These are phyloP conservation scores for Claviceps maximensis DNA, from an alignment of 2,329 filamentous ascomycete genomes.

Conservation along the genomic window DNA sequence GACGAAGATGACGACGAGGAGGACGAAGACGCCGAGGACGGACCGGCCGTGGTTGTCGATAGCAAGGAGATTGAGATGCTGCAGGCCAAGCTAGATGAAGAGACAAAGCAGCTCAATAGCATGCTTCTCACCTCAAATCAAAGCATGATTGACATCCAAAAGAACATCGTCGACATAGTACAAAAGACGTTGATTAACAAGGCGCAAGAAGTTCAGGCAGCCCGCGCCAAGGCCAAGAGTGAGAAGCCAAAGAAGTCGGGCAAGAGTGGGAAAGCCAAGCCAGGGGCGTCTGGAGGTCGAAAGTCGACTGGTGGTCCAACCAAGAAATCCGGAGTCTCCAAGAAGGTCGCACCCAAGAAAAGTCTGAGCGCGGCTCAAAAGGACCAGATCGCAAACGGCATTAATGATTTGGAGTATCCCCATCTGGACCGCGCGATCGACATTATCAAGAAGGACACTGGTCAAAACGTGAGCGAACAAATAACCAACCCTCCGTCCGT, in stretches of 20 bases:
- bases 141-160: conserved; percentile 40
- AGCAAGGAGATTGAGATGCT: conserved; percentile 36
- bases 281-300: conserved; percentile 22
- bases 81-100: conserved; percentile 37
- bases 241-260: conserved; percentile 49
- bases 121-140: conserved; percentile 39
- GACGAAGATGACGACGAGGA: conserved; percentile 63
- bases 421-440: conserved; percentile 70
- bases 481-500: background rate
- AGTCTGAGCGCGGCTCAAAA: conserved; percentile 70
- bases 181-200: conserved; percentile 63
- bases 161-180: conserved; percentile 49
- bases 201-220: conserved; percentile 46
- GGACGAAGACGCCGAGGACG: conserved; percentile 38
- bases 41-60: conserved; percentile 28
- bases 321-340: conserved; percentile 24
- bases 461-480: conserved; percentile 48
- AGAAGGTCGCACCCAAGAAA: conserved; percentile 32
- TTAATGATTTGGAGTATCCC: conserved; percentile 65
- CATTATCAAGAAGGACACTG: conserved; percentile 81
- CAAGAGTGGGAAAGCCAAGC: conserved; percentile 43
- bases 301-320: conserved; percentile 26
- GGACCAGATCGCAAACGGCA: conserved; percentile 76
- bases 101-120: conserved; percentile 44
- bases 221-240: conserved; percentile 31